These are phyloP conservation scores for Hawksworthiomyces lignivorus DNA, from an alignment of 2,329 filamentous ascomycete species.

Conservation along the genomic window DNA sequence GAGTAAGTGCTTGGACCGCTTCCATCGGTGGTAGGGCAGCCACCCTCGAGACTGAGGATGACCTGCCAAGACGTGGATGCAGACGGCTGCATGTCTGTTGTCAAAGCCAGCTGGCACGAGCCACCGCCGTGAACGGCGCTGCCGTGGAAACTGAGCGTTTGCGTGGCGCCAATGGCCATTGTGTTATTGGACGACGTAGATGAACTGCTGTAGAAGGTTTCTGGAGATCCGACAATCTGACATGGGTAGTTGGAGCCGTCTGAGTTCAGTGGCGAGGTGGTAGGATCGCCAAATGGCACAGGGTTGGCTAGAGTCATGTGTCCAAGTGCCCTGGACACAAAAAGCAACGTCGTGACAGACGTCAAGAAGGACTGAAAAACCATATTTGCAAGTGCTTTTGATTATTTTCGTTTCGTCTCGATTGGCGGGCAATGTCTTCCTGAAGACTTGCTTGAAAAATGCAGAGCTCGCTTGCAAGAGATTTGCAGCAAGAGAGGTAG, in stretches of 20 bases:
- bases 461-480: too few relatives aligned
- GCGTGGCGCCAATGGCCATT: slow-evolving; percentile 14
- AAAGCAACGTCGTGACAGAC: slow-evolving; percentile 7
- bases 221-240: slow-evolving; percentile 29
- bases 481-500: too few relatives aligned
- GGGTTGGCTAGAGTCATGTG: slow-evolving; percentile 16
- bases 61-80: slow-evolving; percentile 21
- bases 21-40: slow-evolving; percentile 21
- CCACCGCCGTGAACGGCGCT: slow-evolving; percentile 23
- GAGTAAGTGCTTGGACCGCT: slow-evolving; percentile 18
- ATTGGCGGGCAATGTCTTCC: too few relatives aligned
- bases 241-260: slow-evolving; percentile 17
- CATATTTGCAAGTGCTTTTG: background rate
- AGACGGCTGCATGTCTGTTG: slow-evolving; percentile 15
- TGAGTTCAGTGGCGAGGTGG: slow-evolving; percentile 15
- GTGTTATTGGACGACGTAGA: slow-evolving; percentile 12
- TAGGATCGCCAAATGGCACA: slow-evolving; percentile 16
- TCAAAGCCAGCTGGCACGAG: slow-evolving; percentile 25
- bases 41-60: slow-evolving; percentile 25
- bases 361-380: background rate
- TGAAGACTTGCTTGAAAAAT: background rate
- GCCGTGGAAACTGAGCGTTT: slow-evolving; percentile 20
- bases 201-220: slow-evolving; percentile 28
- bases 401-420: too few relatives aligned
- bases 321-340: slow-evolving; percentile 6